Evolutionary conservation across 495 filamentous ascomycete species (phyloP).

Genomic region (Penicillium riverlandense): DNA sequence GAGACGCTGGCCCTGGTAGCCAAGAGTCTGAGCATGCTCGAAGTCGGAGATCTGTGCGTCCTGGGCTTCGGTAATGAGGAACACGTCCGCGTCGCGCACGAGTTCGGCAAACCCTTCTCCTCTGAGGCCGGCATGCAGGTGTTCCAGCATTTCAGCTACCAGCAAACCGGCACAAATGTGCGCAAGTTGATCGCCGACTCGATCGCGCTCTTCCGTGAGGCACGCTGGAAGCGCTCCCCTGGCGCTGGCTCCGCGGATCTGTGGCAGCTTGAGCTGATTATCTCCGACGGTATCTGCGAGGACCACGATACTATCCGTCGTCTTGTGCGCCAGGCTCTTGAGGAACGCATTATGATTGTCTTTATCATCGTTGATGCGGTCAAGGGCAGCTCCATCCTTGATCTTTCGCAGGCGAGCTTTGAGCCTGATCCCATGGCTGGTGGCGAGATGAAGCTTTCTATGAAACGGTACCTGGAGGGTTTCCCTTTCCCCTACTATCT

Average conservation of each 20-base stretch:
- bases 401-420: constrained; percentile 75
- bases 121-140: constrained; percentile 74
- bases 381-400: constrained; percentile 60
- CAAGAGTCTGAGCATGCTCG: constrained; percentile 79
- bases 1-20: constrained; percentile 87
- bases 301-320: constrained; percentile 77
- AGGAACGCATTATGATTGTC: constrained; percentile 95
- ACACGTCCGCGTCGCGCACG: constrained; percentile 78
- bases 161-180: constrained; percentile 79
- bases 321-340: constrained; percentile 76
- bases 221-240: constrained; percentile 49
- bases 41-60: constrained; percentile 84
- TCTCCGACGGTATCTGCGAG: constrained; percentile 89
- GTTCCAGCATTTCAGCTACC: constrained; percentile 79
- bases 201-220: constrained; percentile 74
- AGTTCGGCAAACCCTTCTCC: constrained; percentile 76
- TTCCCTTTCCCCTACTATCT: constrained; percentile 97
- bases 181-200: constrained; percentile 66
- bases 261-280: constrained; percentile 93
- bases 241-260: constrained; percentile 61
- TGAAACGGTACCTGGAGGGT: constrained; percentile 83
- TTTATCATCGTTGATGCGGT: constrained; percentile 92
- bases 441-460: constrained; percentile 62
- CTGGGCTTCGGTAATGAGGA: constrained; percentile 74
- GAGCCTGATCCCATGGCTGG: constrained; percentile 46